A percentile compares a stretch with the other conserved stretches of the same genome.
phyloP scores from a whole-genome alignment of 2,329 filamentous ascomycete genomes.

The Mycogone perniciosa region DNA sequence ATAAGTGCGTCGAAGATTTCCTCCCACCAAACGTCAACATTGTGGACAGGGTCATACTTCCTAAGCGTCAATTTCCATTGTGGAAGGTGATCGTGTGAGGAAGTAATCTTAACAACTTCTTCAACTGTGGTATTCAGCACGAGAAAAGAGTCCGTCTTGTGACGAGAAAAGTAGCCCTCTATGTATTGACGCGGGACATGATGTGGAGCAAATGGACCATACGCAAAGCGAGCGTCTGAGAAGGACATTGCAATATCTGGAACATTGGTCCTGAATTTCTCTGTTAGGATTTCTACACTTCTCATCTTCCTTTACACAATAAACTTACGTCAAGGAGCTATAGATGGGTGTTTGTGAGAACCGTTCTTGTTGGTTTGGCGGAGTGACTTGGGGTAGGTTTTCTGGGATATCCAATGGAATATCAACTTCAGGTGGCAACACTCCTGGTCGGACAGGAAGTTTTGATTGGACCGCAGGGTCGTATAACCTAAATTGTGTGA shows the following conservation, averaged over 20 bases:
- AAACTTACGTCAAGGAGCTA: slow-evolving; percentile 41
- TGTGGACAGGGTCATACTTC: slow-evolving; percentile 35
- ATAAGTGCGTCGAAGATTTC: slow-evolving; percentile 42
- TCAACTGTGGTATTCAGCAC: slow-evolving; percentile 47
- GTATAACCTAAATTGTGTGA: slow-evolving; percentile 39
- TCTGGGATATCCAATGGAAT: slow-evolving; percentile 38
- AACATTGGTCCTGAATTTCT: slow-evolving; percentile 42
- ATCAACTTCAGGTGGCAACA: slow-evolving; percentile 39
- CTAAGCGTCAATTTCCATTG: slow-evolving; percentile 44
- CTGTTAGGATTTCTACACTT: not conserved
- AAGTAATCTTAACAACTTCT: slow-evolving; percentile 33
- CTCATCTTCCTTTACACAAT: fast-evolving
- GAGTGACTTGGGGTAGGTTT: slow-evolving; percentile 32
- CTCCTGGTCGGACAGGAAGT: slow-evolving; percentile 35
- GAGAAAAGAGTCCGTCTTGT: slow-evolving; percentile 40
- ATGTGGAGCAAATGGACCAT: slow-evolving; percentile 51
- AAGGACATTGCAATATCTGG: slow-evolving; percentile 52
- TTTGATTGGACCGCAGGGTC: slow-evolving; percentile 35
- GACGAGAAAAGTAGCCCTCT: slow-evolving; percentile 47
- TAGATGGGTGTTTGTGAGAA: slow-evolving; percentile 46
- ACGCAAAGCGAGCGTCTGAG: slow-evolving; percentile 46
- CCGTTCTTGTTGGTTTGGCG: slow-evolving; percentile 38
- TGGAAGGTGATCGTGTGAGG: slow-evolving; percentile 4
- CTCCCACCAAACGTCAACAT: slow-evolving; percentile 48
- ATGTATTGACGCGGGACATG: slow-evolving; percentile 50